Conservation (phyloP, 192 early-diverging fungal species). For the Chytriomyces confervae region DNA sequence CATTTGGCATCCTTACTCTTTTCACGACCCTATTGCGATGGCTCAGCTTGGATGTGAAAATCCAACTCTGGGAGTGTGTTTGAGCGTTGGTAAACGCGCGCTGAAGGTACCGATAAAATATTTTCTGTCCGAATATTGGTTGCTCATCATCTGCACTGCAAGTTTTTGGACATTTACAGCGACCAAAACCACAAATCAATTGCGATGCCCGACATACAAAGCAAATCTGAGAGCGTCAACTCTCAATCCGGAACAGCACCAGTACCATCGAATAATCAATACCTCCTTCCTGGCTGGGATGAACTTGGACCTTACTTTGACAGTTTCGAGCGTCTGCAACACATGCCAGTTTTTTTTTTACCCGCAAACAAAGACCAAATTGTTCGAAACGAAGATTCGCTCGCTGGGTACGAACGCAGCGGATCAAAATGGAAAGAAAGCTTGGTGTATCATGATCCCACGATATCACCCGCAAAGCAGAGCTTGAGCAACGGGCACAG, state of each 20-base stretch:
- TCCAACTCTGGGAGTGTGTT: constrained; percentile 45
- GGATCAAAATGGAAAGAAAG: constrained; percentile 47
- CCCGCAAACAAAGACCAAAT: constrained; percentile 54
- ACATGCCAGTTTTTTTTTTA: constrained; percentile 51
- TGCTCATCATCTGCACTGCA: too few relatives aligned
- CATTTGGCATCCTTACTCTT: constrained; percentile 44
- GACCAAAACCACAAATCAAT: too few relatives aligned
- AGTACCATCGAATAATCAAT: too few relatives aligned
- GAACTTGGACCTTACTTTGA: constrained; percentile 46
- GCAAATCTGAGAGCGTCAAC: too few relatives aligned
- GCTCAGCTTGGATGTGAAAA: constrained; percentile 30
- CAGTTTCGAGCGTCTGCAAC: constrained; percentile 42
- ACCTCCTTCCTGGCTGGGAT: constrained; percentile 37
- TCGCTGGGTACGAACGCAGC: constrained; percentile 45
- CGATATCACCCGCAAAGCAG: background rate
- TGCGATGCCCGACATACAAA: too few relatives aligned
- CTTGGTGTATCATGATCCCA: constrained; percentile 33
- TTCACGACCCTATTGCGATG: constrained; percentile 43
- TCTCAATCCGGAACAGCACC: too few relatives aligned
- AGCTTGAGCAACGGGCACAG: background rate
- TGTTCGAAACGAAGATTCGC: constrained; percentile 40
- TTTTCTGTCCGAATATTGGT: too few relatives aligned
- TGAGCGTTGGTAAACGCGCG: constrained; percentile 43
- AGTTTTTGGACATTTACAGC: too few relatives aligned
- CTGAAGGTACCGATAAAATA: constrained; percentile 9